phyloP scores from a whole-genome alignment of 306 rosid species.

The Sphenostylis stenocarpa region DNA sequence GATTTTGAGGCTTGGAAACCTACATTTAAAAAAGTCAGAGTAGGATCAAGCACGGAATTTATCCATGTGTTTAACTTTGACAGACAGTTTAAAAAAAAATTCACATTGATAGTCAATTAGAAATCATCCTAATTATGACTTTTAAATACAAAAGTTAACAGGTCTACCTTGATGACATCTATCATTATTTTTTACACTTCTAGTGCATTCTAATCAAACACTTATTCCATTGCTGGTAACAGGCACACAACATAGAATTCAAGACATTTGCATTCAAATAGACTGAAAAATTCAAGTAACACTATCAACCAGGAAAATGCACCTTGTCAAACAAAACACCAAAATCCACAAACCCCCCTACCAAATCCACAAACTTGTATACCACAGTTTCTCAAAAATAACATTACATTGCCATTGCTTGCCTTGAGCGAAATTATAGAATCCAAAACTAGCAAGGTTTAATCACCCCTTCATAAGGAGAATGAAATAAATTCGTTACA shows the following conservation, averaged over 20 bases:
- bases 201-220: not conserved
- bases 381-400: conserved; percentile 1
- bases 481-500: not conserved
- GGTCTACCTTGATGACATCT: not conserved
- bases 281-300: not conserved
- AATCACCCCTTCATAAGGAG: not conserved
- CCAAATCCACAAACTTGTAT: conserved; percentile 1
- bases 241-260: not conserved
- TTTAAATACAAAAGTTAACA: not conserved
- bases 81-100: not conserved
- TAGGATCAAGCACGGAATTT: not conserved
- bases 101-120: not conserved
- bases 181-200: not conserved
- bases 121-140: not conserved
- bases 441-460: not conserved
- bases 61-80: not conserved
- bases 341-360: not conserved
- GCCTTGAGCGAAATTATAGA: not conserved
- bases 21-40: not conserved
- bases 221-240: not conserved
- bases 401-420: not conserved
- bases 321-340: conserved; percentile 14
- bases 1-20: not conserved
- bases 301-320: not conserved
- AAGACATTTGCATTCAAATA: not conserved